These are phyloP conservation scores for Cladosporium sp. DNA, from an alignment of 2,329 filamentous ascomycete genomes.

Conservation along the genomic window DNA sequence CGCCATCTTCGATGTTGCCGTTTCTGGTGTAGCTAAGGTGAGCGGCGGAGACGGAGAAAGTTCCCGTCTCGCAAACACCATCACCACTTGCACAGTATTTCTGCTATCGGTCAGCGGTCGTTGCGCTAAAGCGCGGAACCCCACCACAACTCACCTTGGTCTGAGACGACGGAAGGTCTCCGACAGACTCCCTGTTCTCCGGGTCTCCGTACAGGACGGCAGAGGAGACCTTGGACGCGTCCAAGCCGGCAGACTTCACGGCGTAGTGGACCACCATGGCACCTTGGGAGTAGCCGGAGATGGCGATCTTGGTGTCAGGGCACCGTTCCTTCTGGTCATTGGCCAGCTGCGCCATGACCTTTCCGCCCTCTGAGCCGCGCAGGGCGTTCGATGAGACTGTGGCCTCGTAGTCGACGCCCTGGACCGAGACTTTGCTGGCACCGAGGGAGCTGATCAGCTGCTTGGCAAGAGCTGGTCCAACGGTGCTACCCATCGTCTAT, in stretches of 20 bases:
- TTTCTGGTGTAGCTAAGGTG: constrained; percentile 14
- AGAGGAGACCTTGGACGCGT: constrained; percentile 12
- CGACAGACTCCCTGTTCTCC: constrained; percentile 19
- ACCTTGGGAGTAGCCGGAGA: constrained; percentile 25
- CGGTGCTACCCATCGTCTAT: constrained; percentile 43
- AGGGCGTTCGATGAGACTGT: constrained; percentile 16
- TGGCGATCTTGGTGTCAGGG: constrained; percentile 23
- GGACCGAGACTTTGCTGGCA: constrained; percentile 41
- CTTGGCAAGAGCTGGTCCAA: constrained; percentile 48
- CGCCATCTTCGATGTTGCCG: neutral
- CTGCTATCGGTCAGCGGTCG: neutral
- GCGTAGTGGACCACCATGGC: constrained; percentile 21
- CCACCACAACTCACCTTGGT: constrained; percentile 23
- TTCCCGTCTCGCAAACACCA: constrained; percentile 21
- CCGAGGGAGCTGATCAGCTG: constrained; percentile 39
- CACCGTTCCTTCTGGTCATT: constrained; percentile 19
- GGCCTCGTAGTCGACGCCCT: constrained; percentile 51
- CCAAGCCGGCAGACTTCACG: constrained; percentile 12
- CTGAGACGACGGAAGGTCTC: constrained; percentile 16
- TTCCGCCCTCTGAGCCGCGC: constrained; percentile 17
- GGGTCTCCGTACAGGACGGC: constrained; percentile 30
- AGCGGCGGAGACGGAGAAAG: constrained; percentile 20
- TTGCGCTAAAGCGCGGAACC: neutral
- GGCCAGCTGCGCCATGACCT: constrained; percentile 18
- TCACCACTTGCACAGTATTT: constrained; percentile 16